Base-by-base conservation (phyloP, 2,329 filamentous ascomycete species). In the Zymoseptoria passerinii region DNA sequence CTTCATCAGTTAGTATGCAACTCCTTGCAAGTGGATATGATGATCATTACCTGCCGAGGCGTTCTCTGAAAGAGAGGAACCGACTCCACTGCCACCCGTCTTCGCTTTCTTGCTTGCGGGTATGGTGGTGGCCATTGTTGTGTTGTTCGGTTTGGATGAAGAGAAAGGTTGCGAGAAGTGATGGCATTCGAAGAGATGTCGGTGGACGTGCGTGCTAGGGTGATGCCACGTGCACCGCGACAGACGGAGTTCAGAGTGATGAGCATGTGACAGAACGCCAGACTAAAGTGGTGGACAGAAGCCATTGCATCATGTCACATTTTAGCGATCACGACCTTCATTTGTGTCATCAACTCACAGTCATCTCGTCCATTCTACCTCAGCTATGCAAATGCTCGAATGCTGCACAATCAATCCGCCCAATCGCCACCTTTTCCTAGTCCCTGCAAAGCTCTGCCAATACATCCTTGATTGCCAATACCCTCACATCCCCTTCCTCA, bases 401-500 rank as follows among this genome's bases (percentile, higher is more conserved):
- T 19, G 52, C 52, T 58, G 18, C 23, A 52, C 28, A 49, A 48
- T 28, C 18, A 48, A 48, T 27, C 50, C 29, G 9, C 10, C 35
- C 29, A 28, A 48, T 10, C n/a, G 5, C 48, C 19, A 23, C 28
- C 16, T n/a, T 48, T 18, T 19, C 53, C 29, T 48, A 59, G 23
- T 59, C 55, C 28, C 60, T 53, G 40, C 61, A 63, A 18, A 65
- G 58, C 50, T 63, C 63, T 13, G 53, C 55, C 28, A 65, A 48
- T 29, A 67, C 62, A n/a, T 66, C 66, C n/a, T 66, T 63, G 29
- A 69, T 44, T 40, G 58, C 53, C 48, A 65, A 18, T 44, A 62
- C 52, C 56, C 57, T 63, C 51, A 65, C 59, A 27, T 66, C 64
- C 13, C 58, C 50, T 16, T 58, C 62, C 29, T 48, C 28, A 52